Base-by-base conservation (phyloP, 2,329 filamentous ascomycete genomes). In the Sporothrix mexicana region DNA sequence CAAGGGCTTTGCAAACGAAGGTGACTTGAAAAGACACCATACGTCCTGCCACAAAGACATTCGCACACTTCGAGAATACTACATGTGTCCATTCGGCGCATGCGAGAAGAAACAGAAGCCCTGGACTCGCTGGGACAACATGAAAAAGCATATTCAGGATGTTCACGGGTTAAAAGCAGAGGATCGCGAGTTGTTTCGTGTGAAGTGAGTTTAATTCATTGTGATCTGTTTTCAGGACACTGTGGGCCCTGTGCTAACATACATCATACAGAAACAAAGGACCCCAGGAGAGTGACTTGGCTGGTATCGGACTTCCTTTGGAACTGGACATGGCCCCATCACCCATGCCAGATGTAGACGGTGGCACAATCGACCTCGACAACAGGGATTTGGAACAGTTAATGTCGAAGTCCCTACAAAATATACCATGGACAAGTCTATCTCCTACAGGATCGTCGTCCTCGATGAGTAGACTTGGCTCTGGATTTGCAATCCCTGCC, bases 41-140 rank as follows among this genome's bases (percentile, higher is more conserved):
- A 66, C 61, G 13, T 66, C 61, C 10, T 66, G 61, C 41, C 61
- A 66, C 10, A 66, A 66, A 15, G 61, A 66, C n/a, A 66, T 66
- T 12, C 45, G 61, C 10, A 47, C 61, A 10, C 61, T 66, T 23
- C 17, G 41, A 8, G 61, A 66, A 25, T 66, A 25, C 41, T 66
- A 23, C 41, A 66, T 23, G 17, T 66, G 61, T 43, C n/a, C 23
- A 8, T 43, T 47, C 15, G 61, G 61, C 4, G 5, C 4, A 23
- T 66, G 61, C 41, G 47, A 47, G 6, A 13, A 17, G 1, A 66
- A 47, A 47, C 7, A 8, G 10, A 66, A 66, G 36, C 61, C 61
- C 1, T 66, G 61, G 61, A 20, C 61, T 25, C 61, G 61, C 9
- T 66, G 61, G 61, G 61, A 66, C 41, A 66, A 66, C 20, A 4